Percentiles rank a stretch among this genome's conserved stretches.
Evolutionary conservation across 805 yeast genomes (phyloP).

Genomic region (Tanozyma kutaoensis): DNA sequence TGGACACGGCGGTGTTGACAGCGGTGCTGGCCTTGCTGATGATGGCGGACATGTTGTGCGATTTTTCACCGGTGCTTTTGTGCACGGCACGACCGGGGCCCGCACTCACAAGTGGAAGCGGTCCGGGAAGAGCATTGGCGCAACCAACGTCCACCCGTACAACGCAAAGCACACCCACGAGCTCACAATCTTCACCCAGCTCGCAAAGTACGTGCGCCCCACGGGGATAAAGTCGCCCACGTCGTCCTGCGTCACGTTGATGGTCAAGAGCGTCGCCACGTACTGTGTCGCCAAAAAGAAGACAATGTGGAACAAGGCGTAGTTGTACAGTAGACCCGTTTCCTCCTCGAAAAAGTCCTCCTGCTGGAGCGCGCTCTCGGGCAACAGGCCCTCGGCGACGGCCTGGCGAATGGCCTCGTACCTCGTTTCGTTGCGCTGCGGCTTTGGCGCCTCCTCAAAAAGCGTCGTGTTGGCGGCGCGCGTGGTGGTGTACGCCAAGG

Average conservation of each 20-base stretch:
- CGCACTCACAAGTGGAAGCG: too few species aligned
- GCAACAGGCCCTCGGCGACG: constrained; percentile 90
- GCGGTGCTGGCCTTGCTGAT: constrained; percentile 25
- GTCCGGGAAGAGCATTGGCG: constrained; percentile 87
- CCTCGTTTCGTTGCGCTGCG: constrained; percentile 58
- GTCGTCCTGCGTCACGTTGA: constrained; percentile 76
- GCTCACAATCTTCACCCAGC: constrained; percentile 87
- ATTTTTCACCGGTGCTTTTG: too few species aligned
- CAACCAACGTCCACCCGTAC: constrained; percentile 84
- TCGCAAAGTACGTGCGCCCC: constrained; percentile 89
- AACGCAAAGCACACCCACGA: constrained; percentile 85
- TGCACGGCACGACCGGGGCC: too few species aligned
- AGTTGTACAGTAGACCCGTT: constrained; percentile 63
- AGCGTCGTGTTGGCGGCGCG: constrained; percentile 72
- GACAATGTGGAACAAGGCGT: constrained; percentile 77
- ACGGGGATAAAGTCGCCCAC: constrained; percentile 90
- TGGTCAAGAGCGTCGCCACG: constrained; percentile 85
- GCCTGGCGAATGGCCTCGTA: constrained; percentile 85
- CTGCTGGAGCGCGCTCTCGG: constrained; percentile 81
- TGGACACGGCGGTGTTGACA: constrained; percentile 21
- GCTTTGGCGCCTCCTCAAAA: constrained; percentile 29
- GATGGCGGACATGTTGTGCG: constrained; percentile 33
- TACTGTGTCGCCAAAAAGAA: constrained; percentile 95
- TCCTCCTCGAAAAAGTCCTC: constrained; percentile 52
- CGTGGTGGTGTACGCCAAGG: constrained; percentile 94